Evolutionary conservation across 192 early-diverging fungal genomes (phyloP).

Genomic region (Umbelopsis ramanniana): DNA sequence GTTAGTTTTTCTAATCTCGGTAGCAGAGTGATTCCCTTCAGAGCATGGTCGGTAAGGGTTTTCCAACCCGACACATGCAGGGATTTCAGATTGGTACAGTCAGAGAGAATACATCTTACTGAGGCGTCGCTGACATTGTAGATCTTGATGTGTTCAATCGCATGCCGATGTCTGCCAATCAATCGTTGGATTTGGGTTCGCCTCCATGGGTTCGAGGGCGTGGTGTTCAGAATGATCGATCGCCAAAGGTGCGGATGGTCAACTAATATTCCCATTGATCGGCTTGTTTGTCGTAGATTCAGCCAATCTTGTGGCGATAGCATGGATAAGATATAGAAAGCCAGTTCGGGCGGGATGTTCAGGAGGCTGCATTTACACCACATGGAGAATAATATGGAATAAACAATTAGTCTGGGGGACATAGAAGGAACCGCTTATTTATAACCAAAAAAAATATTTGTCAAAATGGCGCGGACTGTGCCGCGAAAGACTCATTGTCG

Average conservation of each 20-base stretch:
- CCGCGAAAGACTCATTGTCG: background rate
- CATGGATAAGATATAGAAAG: slow-evolving; percentile 6
- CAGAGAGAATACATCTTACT: slow-evolving; percentile 16
- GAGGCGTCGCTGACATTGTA: slow-evolving; percentile 15
- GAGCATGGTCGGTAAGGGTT: slow-evolving; percentile 24
- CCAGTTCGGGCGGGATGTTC: slow-evolving; percentile 20
- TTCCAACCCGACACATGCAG: slow-evolving; percentile 25
- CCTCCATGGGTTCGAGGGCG: background rate
- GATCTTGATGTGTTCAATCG: slow-evolving; percentile 12
- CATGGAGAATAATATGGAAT: background rate
- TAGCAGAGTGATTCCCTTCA: background rate
- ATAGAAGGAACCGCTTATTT: background rate
- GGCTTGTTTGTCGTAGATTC: background rate
- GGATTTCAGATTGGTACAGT: slow-evolving; percentile 11
- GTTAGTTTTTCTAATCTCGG: background rate
- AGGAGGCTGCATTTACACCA: background rate
- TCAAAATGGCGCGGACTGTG: background rate
- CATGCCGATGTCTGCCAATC: background rate
- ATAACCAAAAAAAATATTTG: background rate
- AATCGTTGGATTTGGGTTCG: background rate
- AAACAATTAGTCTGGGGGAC: background rate
- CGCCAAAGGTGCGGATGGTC: slow-evolving; percentile 1
- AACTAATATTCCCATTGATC: background rate
- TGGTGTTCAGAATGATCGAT: slow-evolving; percentile 8
- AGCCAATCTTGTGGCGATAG: slow-evolving; percentile 16